Evolutionary conservation across 2,329 filamentous ascomycete species (phyloP), one percentile per base, ranked within the genome.

Genomic region (Exophiala lecanii-corni): DNA sequence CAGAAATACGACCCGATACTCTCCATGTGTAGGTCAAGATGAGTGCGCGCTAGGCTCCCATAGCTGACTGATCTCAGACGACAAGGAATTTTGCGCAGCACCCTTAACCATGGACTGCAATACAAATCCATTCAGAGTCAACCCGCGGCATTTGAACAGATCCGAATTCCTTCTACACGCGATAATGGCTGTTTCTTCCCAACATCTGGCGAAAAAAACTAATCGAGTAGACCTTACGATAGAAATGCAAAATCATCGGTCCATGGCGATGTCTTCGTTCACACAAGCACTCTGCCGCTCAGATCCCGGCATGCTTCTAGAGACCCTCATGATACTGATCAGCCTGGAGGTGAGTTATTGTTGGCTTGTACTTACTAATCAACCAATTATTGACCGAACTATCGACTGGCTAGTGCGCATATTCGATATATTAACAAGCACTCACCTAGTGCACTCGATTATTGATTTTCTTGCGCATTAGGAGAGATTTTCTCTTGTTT

Each of bases 21-120:
- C n/a, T n/a, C n/a, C n/a, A n/a, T n/a, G n/a, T n/a, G n/a, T n/a
- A n/a, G n/a, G n/a, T n/a, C n/a, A n/a, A n/a, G n/a, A n/a, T n/a
- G n/a, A n/a, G n/a, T n/a, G n/a, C n/a, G n/a, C n/a, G n/a, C n/a
- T n/a, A n/a, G n/a, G n/a, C n/a, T n/a, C n/a, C n/a, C n/a, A n/a
- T n/a, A n/a, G n/a, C n/a, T n/a, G n/a, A n/a, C n/a, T n/a, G n/a
- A n/a, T 15, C 26, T 20, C 36, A 64, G 62, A 64, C 42, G 60
- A 65, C 38, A 50, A 58, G 26, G 62, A 64, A 17, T 62, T 62
- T 25, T 64, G 62, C 32, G 43, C 63, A 9, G 46, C 62, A 13
- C 62, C 62, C 1, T 32, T 65, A 5, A 65, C 62, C 1, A 49
- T 52, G 7, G 62, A 64, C 40, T 59, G 58, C 20, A 41, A 52